Conservation (phyloP, 306 rosid species). For the Cucurbita moschata region DNA sequence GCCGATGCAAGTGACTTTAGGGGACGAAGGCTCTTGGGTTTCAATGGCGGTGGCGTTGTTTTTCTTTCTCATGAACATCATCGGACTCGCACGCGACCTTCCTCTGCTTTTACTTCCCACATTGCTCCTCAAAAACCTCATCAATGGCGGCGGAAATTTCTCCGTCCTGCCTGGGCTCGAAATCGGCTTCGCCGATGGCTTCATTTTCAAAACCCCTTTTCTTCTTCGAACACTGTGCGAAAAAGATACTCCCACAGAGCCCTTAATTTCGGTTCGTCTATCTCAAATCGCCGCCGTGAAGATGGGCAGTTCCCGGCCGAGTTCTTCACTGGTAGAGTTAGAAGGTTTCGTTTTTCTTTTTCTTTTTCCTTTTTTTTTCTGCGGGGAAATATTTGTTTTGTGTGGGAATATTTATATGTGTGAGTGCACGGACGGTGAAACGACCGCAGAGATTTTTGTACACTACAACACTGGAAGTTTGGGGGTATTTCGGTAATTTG, state of each 20-base stretch:
- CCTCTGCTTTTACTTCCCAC: constrained; percentile 63
- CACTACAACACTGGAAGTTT: constrained; percentile 12
- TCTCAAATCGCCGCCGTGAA: not conserved
- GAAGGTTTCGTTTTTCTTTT: not conserved
- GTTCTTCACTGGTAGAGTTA: not conserved
- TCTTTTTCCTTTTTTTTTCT: not conserved
- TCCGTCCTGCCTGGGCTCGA: constrained; percentile 75
- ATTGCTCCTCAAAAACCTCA: constrained; percentile 67
- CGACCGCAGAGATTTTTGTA: constrained; percentile 17
- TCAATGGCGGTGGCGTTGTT: constrained; percentile 33
- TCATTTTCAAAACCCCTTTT: constrained; percentile 25
- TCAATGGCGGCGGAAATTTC: constrained; percentile 82
- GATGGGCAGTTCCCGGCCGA: not conserved
- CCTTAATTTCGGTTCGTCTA: not conserved
- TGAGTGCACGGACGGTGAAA: constrained; percentile 52
- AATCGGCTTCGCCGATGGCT: constrained; percentile 43
- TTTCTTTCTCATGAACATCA: constrained; percentile 61
- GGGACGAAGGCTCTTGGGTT: constrained; percentile 89
- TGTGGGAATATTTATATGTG: not conserved
- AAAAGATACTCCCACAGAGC: not conserved
- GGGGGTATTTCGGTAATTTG: not conserved
- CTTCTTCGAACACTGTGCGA: not conserved
- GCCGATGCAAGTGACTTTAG: constrained; percentile 93
- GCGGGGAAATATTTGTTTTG: not conserved
- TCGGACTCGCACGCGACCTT: constrained; percentile 49